Base-by-base conservation (phyloP, 495 filamentous ascomycete species). In the Tuber melanosporum region DNA sequence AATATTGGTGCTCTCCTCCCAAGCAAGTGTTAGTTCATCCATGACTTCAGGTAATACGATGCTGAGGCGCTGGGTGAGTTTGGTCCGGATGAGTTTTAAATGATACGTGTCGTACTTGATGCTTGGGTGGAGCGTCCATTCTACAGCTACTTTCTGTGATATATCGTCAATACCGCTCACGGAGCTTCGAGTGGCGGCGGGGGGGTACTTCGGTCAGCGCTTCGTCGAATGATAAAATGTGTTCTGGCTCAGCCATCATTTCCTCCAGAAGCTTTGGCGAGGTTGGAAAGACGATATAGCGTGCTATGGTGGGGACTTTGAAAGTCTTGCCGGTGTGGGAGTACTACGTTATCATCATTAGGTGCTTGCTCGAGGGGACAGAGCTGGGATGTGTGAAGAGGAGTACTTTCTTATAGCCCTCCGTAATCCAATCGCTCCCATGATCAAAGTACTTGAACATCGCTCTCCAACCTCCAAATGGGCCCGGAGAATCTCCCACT, bases 21-120 rank as follows among this genome's bases (percentile, higher is more conserved):
- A 82, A 20, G 81, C 77, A 41, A 75, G n/a, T 22, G 76, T 75
- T n/a, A 80, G 46, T 62, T 82, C 81, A 22, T 62, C 69, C 42
- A 82, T 62, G 20, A 82, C 77, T 8, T 82, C 81, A 3, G 81
- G 81, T 6, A 82, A 69, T n/a, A 82, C 79, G 41, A 42, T 77
- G 66, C 77, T 75, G 41, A 82, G 66, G 43, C 77, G 78, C 44
- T 79, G 80, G 39, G 81, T 79, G 22, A 82, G 73, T 19, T 82
- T 79, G 32, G 73, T 72, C n/a, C 72, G 72, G 43, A 82, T 80
- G 5, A 82, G 22, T n/a, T 77, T 73, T 14, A 80, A 62, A 20
- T 82, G 80, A 43, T 82, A 82, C n/a, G n/a, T 45, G 2, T 80
- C 71, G 36, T 17, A 49, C 22, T 73, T 73, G 15, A 83, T 32